A percentile compares a stretch with the other conserved stretches of the same genome.
Evolutionary conservation across 2,329 filamentous ascomycete genomes (phyloP).

Genomic region (Fusarium abutilonis): DNA sequence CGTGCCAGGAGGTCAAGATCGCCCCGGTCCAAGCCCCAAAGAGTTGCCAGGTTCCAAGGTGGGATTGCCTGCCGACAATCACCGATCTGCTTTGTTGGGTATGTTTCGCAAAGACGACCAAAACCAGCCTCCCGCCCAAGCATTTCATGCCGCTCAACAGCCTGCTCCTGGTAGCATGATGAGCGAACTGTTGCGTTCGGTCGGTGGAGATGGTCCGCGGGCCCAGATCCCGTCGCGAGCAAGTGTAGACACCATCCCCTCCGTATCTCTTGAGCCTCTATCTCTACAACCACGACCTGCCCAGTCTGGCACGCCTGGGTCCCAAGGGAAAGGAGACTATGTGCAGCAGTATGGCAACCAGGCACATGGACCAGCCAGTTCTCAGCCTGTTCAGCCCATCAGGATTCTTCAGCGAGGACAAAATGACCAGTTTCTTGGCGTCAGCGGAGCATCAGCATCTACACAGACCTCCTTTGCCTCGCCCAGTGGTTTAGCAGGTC

Average conservation of each 20-base stretch:
- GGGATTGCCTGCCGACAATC: constrained; percentile 44
- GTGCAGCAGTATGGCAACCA: constrained; percentile 30
- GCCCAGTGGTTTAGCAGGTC: constrained; percentile 31
- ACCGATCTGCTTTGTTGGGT: constrained; percentile 61
- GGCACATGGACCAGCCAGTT: constrained; percentile 3
- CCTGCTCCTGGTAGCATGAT: constrained; percentile 33
- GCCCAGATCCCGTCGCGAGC: constrained; percentile 27
- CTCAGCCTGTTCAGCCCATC: constrained; percentile 40
- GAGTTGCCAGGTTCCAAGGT: constrained; percentile 45
- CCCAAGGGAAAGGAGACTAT: constrained; percentile 32
- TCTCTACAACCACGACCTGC: constrained; percentile 30
- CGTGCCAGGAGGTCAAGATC: constrained; percentile 8
- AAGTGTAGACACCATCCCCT: constrained; percentile 27
- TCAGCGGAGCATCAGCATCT: constrained; percentile 25
- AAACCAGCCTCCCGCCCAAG: constrained; percentile 16
- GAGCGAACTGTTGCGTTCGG: constrained; percentile 36
- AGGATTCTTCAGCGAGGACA: constrained; percentile 53
- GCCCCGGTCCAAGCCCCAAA: constrained; percentile 42
- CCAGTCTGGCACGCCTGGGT: constrained; percentile 26
- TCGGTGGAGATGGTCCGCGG: constrained; percentile 17
- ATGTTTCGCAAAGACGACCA: constrained; percentile 62
- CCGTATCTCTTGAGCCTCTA: constrained; percentile 37
- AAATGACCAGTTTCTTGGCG: constrained; percentile 36
- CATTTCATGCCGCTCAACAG: constrained; percentile 15
- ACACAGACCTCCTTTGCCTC: constrained; percentile 42